A percentile compares a stretch with the other conserved stretches of the same genome.
Conservation (phyloP, 371 early-diverging fungal genomes). For the Mortierella sp. region DNA sequence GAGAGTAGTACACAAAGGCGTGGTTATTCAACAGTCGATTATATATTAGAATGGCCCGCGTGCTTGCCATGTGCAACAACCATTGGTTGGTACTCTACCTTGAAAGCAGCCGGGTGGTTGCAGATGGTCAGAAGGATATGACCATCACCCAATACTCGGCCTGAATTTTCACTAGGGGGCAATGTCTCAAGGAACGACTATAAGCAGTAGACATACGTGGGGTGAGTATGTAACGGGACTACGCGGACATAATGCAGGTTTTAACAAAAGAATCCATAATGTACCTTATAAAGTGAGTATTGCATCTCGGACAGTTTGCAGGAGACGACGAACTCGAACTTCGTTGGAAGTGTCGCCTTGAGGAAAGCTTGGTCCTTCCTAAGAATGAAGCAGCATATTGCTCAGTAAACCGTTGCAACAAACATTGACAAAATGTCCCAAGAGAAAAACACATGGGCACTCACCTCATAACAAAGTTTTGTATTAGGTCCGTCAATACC, state of each 20-base stretch:
- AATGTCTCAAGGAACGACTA: conserved; percentile 19
- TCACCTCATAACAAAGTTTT: conserved; percentile 60
- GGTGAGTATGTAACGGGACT: too few species aligned
- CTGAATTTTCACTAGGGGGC: background rate
- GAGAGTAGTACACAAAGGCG: too few species aligned
- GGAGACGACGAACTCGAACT: conserved; percentile 76
- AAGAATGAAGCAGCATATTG: conserved; percentile 1
- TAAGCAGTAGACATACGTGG: too few species aligned
- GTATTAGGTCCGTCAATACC: conserved; percentile 64
- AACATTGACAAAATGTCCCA: too few species aligned
- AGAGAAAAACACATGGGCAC: too few species aligned
- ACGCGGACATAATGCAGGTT: too few species aligned
- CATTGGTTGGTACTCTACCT: conserved; percentile 45
- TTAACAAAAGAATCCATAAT: background rate
- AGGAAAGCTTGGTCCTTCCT: conserved; percentile 66
- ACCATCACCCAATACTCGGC: conserved; percentile 21
- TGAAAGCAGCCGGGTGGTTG: conserved; percentile 77
- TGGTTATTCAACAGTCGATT: too few species aligned
- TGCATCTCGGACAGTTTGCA: conserved; percentile 72
- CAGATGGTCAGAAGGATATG: conserved; percentile 67
- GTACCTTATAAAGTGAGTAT: conserved; percentile 59
- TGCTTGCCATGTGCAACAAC: too few species aligned
- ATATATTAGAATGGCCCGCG: too few species aligned
- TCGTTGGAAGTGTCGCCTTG: conserved; percentile 68
- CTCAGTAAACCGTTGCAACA: conserved; percentile 47